Evolutionary conservation across 2,329 filamentous ascomycete genomes (phyloP), one percentile per base, ranked within the genome.

Genomic region (Calonectria hongkongensis): DNA sequence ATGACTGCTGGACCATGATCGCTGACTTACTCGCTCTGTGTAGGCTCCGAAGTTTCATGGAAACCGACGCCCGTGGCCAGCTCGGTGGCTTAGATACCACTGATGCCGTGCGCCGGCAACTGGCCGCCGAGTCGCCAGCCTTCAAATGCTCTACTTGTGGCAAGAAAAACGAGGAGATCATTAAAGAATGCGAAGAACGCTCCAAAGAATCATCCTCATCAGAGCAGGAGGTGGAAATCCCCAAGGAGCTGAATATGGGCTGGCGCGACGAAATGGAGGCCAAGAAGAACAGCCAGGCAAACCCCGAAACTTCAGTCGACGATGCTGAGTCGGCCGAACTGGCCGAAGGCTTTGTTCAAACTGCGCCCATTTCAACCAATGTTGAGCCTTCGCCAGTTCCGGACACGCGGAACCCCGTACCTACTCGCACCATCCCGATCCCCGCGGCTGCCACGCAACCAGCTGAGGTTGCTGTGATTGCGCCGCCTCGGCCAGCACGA

Each of bases 11-110:
- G 28, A 54, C 18, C 18, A 0, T 0, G 16, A 30, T 27, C 7
- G 1, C 76, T 79, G 6, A 79, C 21, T n/a, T 45, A 3, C 41
- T 13, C 30, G 16, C 1, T 10, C 15, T 54, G 16, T 25, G 28
- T 51, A 87, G 86, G 16, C 91, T 98, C 62, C 87, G 97, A 68
- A 94, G 91, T 78, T 98, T 98, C 84, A 98, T 99, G 95, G 95
- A 97, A 83, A 96, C 94, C 3, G 94, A 96, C 78, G 92, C 94
- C 10, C 92, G 91, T 78, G 97, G 97, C 1, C 97, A 98, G 86
- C 87, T 99, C 1, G 97, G 97, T 15, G 97, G 97, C 0, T 88
- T 98, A 79, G 96, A 98, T 76, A 93, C 93, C 4, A 90, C 87
- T 30, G 92, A 93, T 21, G 88, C 88, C 6, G 91, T 94, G 64